These are phyloP conservation scores for Bacidia rubella DNA, from an alignment of 495 filamentous ascomycete species.

Conservation along the genomic window DNA sequence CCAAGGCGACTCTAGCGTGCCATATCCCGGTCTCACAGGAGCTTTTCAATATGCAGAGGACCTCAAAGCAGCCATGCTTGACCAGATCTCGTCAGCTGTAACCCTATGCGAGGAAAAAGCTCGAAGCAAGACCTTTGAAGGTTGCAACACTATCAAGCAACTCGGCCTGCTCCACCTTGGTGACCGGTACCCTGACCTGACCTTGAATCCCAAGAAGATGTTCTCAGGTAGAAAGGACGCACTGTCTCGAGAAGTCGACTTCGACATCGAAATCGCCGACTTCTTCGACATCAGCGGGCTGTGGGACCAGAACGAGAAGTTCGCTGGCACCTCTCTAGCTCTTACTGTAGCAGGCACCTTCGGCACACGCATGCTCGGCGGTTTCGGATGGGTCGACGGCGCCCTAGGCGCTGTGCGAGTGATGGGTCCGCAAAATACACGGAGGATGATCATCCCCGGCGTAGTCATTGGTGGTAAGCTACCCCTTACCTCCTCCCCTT, in stretches of 20 bases:
- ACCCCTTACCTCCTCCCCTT: not conserved
- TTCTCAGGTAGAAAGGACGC: constrained; percentile 70
- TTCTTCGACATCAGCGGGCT: constrained; percentile 78
- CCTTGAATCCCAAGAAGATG: constrained; percentile 83
- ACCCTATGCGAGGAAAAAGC: constrained; percentile 72
- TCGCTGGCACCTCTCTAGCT: constrained; percentile 83
- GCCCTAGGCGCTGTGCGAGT: constrained; percentile 64
- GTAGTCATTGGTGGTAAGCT: constrained; percentile 62
- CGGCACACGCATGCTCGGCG: constrained; percentile 56
- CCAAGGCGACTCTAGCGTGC: constrained; percentile 61
- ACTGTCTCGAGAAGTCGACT: constrained; percentile 69
- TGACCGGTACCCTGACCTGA: constrained; percentile 67
- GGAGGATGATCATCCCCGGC: constrained; percentile 69
- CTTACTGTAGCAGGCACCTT: constrained; percentile 83
- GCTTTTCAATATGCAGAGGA: constrained; percentile 92
- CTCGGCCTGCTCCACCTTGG: constrained; percentile 82
- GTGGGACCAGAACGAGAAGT: constrained; percentile 85
- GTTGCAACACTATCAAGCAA: constrained; percentile 78
- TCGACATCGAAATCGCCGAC: constrained; percentile 78
- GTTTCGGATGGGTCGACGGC: constrained; percentile 80
- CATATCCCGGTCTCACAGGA: constrained; percentile 72
- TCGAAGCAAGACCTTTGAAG: constrained; percentile 57
- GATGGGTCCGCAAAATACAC: constrained; percentile 70
- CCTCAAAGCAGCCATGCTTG: constrained; percentile 79
- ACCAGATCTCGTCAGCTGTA: constrained; percentile 69